Percentiles rank a stretch among this genome's conserved stretches.
These are phyloP conservation scores for Pugionium dolabratum DNA, from an alignment of 345 rosid genomes.

Conservation along the genomic window DNA sequence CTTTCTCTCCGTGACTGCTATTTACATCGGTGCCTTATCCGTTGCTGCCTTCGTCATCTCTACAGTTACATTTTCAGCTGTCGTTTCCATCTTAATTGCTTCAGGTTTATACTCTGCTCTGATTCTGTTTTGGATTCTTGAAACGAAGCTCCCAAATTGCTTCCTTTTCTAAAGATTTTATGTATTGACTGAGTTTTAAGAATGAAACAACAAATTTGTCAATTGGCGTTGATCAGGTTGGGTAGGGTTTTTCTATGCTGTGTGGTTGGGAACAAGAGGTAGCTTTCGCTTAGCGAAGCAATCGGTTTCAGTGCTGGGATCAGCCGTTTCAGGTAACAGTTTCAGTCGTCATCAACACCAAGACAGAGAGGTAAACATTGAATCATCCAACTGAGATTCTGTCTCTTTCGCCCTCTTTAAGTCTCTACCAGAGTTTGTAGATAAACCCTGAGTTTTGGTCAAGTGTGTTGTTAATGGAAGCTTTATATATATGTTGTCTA, in stretches of 20 bases:
- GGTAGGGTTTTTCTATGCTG: conserved; percentile 72
- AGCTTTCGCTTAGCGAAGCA: conserved; percentile 60
- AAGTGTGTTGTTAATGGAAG: conserved; percentile 20
- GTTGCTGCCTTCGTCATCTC: conserved; percentile 73
- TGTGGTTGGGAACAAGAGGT: conserved; percentile 72
- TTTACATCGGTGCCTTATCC: conserved; percentile 77
- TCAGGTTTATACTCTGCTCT: conserved; percentile 54
- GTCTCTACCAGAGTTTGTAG: conserved; percentile 21
- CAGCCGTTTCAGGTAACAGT: conserved; percentile 57
- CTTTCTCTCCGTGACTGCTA: conserved; percentile 60
- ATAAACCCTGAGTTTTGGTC: conserved; percentile 31
- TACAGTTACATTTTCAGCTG: conserved; percentile 60
- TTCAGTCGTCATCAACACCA: conserved; percentile 37
- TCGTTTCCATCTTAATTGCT: conserved; percentile 54
- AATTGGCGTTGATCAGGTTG: conserved; percentile 63
- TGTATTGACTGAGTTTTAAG: conserved; percentile 10
- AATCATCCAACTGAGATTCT: conserved; percentile 20
- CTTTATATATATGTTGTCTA: conserved; percentile 1
- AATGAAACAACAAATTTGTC: background rate
- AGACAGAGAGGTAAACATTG: conserved; percentile 28
- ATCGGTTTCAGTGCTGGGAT: conserved; percentile 57
- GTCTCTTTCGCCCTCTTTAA: background rate
- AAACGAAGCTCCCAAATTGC: background rate
- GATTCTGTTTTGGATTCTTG: conserved; percentile 27
- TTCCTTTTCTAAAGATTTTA: background rate